Base-by-base conservation (phyloP, 495 filamentous ascomycete genomes). In the Choiromyces venosus region DNA sequence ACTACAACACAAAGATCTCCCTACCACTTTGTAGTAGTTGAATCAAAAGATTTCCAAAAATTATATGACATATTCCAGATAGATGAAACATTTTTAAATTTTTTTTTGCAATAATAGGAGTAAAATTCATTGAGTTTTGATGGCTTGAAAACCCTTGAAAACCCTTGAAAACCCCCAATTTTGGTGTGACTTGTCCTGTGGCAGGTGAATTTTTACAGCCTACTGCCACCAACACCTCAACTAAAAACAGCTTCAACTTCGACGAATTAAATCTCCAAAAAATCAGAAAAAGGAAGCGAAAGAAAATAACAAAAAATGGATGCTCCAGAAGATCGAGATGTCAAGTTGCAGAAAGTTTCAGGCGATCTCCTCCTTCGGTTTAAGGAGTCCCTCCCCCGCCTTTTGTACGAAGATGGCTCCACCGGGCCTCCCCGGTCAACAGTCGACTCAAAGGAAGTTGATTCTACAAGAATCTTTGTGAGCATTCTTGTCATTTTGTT, bases 281-380 rank as follows among this genome's bases (percentile, higher is more conserved):
- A 16, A 35, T 29, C 19, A 73, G 67, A 52, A 37, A 66, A 40
- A 19, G 66, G 37, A 14, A 70, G 4, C 37, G 18, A 40, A 37
- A 35, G 29, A 10, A 66, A 52, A 65, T n/a, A n/a, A n/a, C n/a
- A 33, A 12, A 36, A 42, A 12, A 78, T 78, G 76, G 74, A 78
- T 33, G 75, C 75, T 61, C 81, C 83, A 2, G 86, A 87, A 33
- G 91, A 93, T 64, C 83, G 86, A 69, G 92, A 94, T 74, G 83
- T 93, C 66, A 88, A 91, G 79, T 86, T 96, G 29, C 91, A 93
- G 79, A 89, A 90, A 65, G 85, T 87, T 52, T 91, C 92, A 4
- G 83, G 85, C 19, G 90, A 92, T 66, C 84, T 94, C 66, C 84
- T 94, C 44, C 80, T 83, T 14, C 89, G 92, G 71, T 88, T 94